Evolutionary conservation across 2,329 filamentous ascomycete genomes (phyloP).

Genomic region (Anthostomella pinea): DNA sequence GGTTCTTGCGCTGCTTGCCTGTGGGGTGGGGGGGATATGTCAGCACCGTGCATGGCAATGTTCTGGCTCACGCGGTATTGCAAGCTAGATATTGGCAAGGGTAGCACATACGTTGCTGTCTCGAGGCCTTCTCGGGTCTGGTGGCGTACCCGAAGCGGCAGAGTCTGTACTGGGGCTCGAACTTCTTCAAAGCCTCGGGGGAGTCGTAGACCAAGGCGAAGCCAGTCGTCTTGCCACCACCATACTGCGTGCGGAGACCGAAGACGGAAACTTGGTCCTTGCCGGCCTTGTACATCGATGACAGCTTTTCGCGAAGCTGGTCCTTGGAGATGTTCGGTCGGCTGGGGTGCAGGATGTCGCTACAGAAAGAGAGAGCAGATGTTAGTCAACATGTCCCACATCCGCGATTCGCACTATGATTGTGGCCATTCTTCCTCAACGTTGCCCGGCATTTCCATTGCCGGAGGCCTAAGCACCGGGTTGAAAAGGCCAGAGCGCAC

Average conservation of each 20-base stretch:
- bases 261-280: conserved; percentile 98
- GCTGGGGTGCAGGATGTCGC: conserved; percentile 99
- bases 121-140: conserved; percentile 96
- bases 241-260: conserved; percentile 96
- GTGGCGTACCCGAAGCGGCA: conserved; percentile 86
- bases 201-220: conserved; percentile 99
- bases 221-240: conserved; percentile 99
- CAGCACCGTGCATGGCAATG: conserved; percentile 4
- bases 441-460: no score
- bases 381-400: no score
- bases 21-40: conserved; percentile 37
- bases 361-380: conserved; percentile 44
- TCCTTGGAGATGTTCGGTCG: conserved; percentile 99
- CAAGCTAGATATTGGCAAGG: conserved; percentile 3
- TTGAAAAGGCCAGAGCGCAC: no score
- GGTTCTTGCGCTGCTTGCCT: conserved; percentile 99
- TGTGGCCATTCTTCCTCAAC: no score
- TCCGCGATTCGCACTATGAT: no score
- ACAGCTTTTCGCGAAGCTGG: conserved; percentile 93
- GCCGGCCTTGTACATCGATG: conserved; percentile 94
- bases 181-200: conserved; percentile 98
- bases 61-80: conserved; percentile 8
- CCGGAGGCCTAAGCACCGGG: no score
- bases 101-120: conserved; percentile 93
- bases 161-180: conserved; percentile 97